These are phyloP conservation scores for Asterophora lycoperdoides DNA, from an alignment of 768 basidiomycete species.

Conservation along the genomic window DNA sequence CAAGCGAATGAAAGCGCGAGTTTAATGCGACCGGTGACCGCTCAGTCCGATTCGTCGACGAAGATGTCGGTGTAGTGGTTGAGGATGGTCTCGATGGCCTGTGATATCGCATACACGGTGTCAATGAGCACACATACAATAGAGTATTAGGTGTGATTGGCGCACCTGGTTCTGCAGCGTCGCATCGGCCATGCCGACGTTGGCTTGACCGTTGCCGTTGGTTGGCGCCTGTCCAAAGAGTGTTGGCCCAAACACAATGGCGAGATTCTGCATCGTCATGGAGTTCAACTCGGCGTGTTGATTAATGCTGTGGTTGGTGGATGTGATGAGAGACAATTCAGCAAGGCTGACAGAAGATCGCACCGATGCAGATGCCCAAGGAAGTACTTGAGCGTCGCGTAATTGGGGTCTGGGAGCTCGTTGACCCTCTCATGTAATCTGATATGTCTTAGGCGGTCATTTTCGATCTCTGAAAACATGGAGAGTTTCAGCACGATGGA, in stretches of 20 bases:
- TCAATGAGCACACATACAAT: slow-evolving; percentile 3
- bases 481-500: slow-evolving; percentile 1
- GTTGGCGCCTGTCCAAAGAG: slow-evolving; percentile 73
- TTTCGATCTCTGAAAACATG: slow-evolving; percentile 68
- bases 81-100: slow-evolving; percentile 95
- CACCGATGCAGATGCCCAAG: slow-evolving; percentile 91
- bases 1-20: background rate
- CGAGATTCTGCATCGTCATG: slow-evolving; percentile 90
- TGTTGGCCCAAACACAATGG: slow-evolving; percentile 98
- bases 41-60: slow-evolving; percentile 74
- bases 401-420: slow-evolving; percentile 97
- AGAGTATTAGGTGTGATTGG: background rate
- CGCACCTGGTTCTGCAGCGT: slow-evolving; percentile 68
- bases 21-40: background rate
- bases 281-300: slow-evolving; percentile 75
- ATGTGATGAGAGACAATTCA: background rate
- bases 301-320: slow-evolving; percentile 53
- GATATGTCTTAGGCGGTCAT: slow-evolving; percentile 92
- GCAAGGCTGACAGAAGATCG: background rate
- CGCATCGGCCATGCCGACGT: slow-evolving; percentile 64
- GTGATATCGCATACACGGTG: background rate
- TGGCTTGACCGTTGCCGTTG: slow-evolving; percentile 45
- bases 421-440: slow-evolving; percentile 96
- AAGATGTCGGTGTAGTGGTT: slow-evolving; percentile 96
- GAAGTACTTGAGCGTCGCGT: slow-evolving; percentile 93